Percentiles rank a stretch among this genome's conserved stretches.
Conservation (phyloP, 2,329 filamentous ascomycete species). For the Penicillium psychrosexuale region DNA sequence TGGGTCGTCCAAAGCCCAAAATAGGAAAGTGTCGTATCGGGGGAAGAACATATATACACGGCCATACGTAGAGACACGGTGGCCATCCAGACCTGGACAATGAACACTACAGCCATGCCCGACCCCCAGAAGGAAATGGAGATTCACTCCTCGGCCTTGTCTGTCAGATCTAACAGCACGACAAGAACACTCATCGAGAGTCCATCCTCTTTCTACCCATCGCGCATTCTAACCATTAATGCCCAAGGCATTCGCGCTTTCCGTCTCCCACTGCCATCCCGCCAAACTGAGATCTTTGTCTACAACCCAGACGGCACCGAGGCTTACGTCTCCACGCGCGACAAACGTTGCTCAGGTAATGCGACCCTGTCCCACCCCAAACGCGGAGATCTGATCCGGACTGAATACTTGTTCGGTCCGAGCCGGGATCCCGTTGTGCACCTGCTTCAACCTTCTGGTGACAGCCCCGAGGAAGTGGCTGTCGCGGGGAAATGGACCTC, state of each 20-base stretch:
- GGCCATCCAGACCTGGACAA: not conserved
- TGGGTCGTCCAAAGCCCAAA: slow-evolving; percentile 10
- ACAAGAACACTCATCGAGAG: slow-evolving; percentile 7
- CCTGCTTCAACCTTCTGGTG: slow-evolving; percentile 28
- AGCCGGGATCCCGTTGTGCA: slow-evolving; percentile 50
- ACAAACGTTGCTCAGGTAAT: slow-evolving; percentile 48
- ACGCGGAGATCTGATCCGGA: slow-evolving; percentile 45
- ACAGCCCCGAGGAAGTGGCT: slow-evolving; percentile 24
- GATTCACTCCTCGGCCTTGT: slow-evolving; percentile 6
- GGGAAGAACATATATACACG: not conserved
- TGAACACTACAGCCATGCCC: slow-evolving; percentile 5
- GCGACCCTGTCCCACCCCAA: slow-evolving; percentile 47
- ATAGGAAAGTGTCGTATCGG: slow-evolving; percentile 22
- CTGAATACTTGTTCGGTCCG: slow-evolving; percentile 58
- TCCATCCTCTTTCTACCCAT: slow-evolving; percentile 8
- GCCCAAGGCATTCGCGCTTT: slow-evolving; percentile 29
- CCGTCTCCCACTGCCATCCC: slow-evolving; percentile 37
- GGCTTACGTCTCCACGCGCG: slow-evolving; percentile 54
- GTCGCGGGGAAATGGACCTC: slow-evolving; percentile 45
- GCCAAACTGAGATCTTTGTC: slow-evolving; percentile 38
- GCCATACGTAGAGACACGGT: not conserved
- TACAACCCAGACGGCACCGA: slow-evolving; percentile 37
- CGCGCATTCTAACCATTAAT: slow-evolving; percentile 20
- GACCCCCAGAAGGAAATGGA: slow-evolving; percentile 5
- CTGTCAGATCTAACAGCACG: slow-evolving; percentile 10